Evolutionary conservation across 1,284 basidiomycete genomes (phyloP).

Genomic region (Melampsora abietis-canadensis): DNA sequence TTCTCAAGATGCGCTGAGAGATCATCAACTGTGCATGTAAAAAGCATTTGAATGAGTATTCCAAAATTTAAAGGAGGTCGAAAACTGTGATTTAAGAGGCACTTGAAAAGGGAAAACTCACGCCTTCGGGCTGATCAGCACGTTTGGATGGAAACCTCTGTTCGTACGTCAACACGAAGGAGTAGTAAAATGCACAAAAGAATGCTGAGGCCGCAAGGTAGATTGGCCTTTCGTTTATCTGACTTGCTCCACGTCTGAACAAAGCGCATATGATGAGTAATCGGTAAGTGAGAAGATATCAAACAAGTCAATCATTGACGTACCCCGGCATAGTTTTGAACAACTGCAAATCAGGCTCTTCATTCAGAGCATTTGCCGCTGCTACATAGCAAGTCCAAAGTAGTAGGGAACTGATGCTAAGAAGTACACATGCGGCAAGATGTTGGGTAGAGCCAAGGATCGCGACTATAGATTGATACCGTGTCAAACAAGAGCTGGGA

Average conservation of each 20-base stretch:
- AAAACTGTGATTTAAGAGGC: no score
- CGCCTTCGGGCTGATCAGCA: background rate
- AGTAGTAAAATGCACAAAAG: constrained; percentile 20
- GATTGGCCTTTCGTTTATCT: constrained; percentile 32
- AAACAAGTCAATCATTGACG: background rate
- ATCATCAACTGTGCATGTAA: constrained; percentile 11
- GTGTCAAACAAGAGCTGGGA: constrained; percentile 3
- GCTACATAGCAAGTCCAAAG: constrained; percentile 27
- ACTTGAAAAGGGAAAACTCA: background rate
- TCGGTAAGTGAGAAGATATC: background rate
- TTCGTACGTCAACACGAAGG: constrained; percentile 24
- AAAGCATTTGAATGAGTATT: background rate
- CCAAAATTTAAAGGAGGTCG: no score
- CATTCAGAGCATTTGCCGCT: constrained; percentile 32
- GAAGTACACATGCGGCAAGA: constrained; percentile 12
- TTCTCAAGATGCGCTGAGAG: constrained; percentile 21
- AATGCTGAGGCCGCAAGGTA: constrained; percentile 18
- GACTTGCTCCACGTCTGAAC: constrained; percentile 22
- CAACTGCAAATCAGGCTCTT: constrained; percentile 30
- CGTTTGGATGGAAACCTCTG: background rate
- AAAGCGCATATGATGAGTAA: background rate
- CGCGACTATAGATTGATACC: constrained; percentile 7
- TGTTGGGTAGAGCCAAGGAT: constrained; percentile 23
- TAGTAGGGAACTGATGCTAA: constrained; percentile 20
- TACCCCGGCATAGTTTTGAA: constrained; percentile 33